Evolutionary conservation across 2,329 filamentous ascomycete species (phyloP).

Genomic region (Aspergillus sp.): DNA sequence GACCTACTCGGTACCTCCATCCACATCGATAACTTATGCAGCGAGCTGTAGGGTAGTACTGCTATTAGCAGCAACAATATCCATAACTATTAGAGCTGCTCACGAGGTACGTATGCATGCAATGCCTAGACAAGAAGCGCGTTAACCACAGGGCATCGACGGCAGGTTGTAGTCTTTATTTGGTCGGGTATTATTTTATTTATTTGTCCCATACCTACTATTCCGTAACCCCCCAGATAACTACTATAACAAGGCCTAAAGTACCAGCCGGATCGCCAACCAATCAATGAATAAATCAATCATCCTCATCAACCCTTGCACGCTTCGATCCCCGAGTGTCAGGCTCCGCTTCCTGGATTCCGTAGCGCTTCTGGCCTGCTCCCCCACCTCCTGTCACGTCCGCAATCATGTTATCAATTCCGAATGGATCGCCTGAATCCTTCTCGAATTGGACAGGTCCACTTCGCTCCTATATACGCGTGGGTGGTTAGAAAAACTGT

Average conservation of each 20-base stretch:
- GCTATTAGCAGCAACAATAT: too few relatives aligned
- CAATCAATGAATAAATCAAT: conserved; percentile 9
- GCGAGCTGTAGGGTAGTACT: too few relatives aligned
- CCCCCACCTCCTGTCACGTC: conserved; percentile 63
- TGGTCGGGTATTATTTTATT: conserved; percentile 1
- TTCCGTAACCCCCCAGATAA: background rate
- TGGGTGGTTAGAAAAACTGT: background rate
- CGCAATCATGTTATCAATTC: conserved; percentile 88
- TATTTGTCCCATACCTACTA: background rate
- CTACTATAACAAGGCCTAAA: background rate
- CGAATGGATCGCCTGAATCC: conserved; percentile 82
- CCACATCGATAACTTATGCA: background rate
- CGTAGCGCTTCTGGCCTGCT: conserved; percentile 46
- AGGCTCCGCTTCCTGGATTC: conserved; percentile 42
- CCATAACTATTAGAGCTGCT: background rate
- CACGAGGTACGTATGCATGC: background rate
- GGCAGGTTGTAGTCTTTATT: background rate
- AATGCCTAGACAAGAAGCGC: background rate
- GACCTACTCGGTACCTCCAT: background rate
- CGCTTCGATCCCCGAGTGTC: conserved; percentile 59
- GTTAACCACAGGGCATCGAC: background rate
- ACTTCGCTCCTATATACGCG: conserved; percentile 62
- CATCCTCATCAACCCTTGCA: conserved; percentile 73
- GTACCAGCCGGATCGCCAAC: conserved; percentile 3
- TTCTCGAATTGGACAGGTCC: conserved; percentile 97